Conservation (phyloP, 139 green algal species). For the Volvox reticuliferus region DNA sequence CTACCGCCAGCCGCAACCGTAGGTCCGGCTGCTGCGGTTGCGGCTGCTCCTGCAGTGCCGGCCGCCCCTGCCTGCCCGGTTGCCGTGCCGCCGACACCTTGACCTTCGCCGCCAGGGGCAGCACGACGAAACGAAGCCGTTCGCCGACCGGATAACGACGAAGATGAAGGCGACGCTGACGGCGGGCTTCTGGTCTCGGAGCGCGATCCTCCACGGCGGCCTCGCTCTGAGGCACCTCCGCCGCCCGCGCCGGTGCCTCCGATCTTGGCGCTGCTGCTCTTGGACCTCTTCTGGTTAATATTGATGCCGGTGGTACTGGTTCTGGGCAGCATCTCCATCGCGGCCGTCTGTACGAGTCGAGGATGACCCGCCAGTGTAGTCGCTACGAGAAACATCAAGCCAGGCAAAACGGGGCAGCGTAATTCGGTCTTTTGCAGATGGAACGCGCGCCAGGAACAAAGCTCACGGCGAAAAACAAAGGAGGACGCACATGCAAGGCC, state of each 20-base stretch:
- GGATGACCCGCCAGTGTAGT: constrained; percentile 18
- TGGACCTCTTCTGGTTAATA: not conserved
- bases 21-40: not conserved
- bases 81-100: not conserved
- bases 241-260: not conserved
- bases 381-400: not conserved
- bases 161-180: not conserved
- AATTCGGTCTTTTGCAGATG: too few species aligned
- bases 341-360: not conserved
- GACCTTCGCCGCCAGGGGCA: not conserved
- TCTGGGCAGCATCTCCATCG: not conserved
- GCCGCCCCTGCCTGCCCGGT: not conserved
- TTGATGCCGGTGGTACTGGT: not conserved
- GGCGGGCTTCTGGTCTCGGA: not conserved
- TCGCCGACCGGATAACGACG: not conserved
- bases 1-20: not conserved
- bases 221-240: not conserved
- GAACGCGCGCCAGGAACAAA: too few species aligned
- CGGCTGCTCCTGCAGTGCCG: not conserved
- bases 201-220: not conserved
- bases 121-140: not conserved
- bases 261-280: not conserved
- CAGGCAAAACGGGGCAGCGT: too few species aligned
- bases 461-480: too few species aligned
- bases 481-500: too few species aligned